Conservation (phyloP, 2,329 filamentous ascomycete genomes). For the Sarocladium oryzae region DNA sequence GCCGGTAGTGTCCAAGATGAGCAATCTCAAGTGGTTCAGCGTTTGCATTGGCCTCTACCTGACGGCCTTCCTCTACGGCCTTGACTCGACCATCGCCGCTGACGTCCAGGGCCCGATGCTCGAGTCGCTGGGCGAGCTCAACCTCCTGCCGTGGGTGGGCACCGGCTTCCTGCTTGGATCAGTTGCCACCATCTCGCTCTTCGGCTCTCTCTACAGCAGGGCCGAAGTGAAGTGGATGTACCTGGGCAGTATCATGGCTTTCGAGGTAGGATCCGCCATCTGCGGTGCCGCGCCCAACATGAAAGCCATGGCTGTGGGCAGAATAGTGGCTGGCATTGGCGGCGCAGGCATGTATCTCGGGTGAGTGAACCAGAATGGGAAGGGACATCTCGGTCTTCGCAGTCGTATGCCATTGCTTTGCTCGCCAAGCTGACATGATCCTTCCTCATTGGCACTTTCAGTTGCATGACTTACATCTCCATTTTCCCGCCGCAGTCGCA, state of each 20-base stretch:
- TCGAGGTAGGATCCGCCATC: constrained; percentile 24
- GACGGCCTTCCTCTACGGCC: constrained; percentile 16
- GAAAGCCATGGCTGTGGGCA: constrained; percentile 38
- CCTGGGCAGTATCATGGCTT: constrained; percentile 17
- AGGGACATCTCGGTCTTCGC: neutral
- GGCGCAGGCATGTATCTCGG: constrained; percentile 34
- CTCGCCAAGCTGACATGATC: too few relatives aligned
- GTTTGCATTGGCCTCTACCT: constrained; percentile 16
- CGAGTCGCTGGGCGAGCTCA: constrained; percentile 27
- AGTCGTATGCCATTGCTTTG: too few relatives aligned
- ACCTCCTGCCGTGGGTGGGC: constrained; percentile 36
- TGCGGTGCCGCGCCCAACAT: constrained; percentile 37
- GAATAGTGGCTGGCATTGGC: constrained; percentile 34
- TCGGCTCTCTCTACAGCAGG: constrained; percentile 30
- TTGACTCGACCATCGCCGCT: constrained; percentile 35
- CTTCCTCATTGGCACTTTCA: neutral
- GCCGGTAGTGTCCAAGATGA: too few relatives aligned
- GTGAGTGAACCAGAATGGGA: constrained; percentile 13
- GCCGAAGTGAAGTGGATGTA: constrained; percentile 40
- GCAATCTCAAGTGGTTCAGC: constrained; percentile 14
- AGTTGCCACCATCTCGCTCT: constrained; percentile 28
- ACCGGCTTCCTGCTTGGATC: constrained; percentile 34
- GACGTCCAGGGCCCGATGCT: constrained; percentile 38
- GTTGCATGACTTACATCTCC: constrained; percentile 1
- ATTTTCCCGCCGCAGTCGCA: neutral